A percentile compares a stretch with the other conserved stretches of the same genome.
These are phyloP conservation scores for Lathyrus oleraceus DNA, from an alignment of 306 rosid species.

Conservation along the genomic window DNA sequence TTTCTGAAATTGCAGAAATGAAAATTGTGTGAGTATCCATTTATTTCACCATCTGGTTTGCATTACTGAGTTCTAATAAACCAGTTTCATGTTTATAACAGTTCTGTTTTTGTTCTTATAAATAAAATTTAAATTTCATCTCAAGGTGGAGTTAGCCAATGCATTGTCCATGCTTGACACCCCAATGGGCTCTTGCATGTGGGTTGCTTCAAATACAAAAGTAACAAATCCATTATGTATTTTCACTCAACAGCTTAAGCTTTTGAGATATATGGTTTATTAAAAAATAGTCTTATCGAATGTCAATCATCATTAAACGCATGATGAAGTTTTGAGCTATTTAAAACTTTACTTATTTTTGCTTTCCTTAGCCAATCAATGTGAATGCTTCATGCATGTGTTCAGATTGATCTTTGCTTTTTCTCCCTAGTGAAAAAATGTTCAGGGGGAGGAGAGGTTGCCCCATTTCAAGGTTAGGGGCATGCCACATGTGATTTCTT, in stretches of 20 bases:
- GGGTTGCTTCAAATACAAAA: neutral
- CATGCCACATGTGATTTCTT: neutral
- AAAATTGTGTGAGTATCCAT: conserved; percentile 79
- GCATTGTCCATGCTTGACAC: neutral
- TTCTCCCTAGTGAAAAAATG: conserved; percentile 3
- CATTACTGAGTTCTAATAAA: conserved; percentile 16
- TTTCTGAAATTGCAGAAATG: conserved; percentile 96
- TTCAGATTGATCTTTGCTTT: conserved; percentile 24
- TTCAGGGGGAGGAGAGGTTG: neutral
- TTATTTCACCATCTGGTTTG: conserved; percentile 30
- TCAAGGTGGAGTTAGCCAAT: neutral
- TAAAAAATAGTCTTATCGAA: neutral
- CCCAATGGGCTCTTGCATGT: neutral
- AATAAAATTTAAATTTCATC: neutral
- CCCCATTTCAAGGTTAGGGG: conserved; percentile 15
- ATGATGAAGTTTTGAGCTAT: conserved; percentile 19
- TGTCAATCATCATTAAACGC: neutral
- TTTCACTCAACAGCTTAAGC: neutral
- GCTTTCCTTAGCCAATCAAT: conserved; percentile 12
- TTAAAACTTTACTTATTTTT: conserved; percentile 1
- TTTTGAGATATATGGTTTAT: neutral
- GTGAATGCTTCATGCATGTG: conserved; percentile 11
- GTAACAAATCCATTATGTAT: neutral
- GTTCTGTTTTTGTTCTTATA: neutral
- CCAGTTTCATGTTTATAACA: neutral